Evolutionary conservation across 176 grass and related monocot species (phyloP).

Genomic region (Avena sativa): DNA sequence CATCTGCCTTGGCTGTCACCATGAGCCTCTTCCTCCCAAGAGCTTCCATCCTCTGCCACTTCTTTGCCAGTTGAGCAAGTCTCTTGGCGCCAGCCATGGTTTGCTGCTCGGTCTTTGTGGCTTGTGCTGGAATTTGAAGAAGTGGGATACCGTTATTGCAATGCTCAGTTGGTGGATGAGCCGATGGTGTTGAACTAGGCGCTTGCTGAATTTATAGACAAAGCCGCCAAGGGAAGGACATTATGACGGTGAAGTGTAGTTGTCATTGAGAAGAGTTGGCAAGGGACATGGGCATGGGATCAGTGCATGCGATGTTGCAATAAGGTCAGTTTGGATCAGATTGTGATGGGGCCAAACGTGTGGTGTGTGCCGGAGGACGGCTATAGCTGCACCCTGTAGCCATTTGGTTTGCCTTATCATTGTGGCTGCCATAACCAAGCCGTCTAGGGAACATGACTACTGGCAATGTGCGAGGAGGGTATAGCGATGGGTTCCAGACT

Average conservation of each 20-base stretch:
- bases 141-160: not conserved
- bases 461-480: not conserved
- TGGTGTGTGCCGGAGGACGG: not conserved
- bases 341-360: constrained; percentile 40
- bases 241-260: not conserved
- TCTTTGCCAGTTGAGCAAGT: constrained; percentile 40
- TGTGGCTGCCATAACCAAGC: not conserved
- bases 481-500: not conserved
- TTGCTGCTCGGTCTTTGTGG: not conserved
- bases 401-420: not conserved
- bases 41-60: constrained; percentile 52
- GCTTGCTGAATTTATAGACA: constrained; percentile 41
- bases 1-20: not conserved
- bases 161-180: constrained; percentile 17
- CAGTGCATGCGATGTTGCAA: not conserved
- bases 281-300: not conserved
- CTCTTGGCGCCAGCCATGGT: constrained; percentile 32
- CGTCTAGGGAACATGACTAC: not conserved
- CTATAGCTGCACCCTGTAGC: not conserved
- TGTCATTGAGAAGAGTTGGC: not conserved
- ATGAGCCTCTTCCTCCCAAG: constrained; percentile 54
- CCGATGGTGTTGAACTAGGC: not conserved
- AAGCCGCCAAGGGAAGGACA: not conserved
- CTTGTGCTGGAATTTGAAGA: not conserved
- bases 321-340: constrained; percentile 14